phyloP scores from a whole-genome alignment of 1,284 basidiomycete genomes.

The Coniferiporia sulphurascens region DNA sequence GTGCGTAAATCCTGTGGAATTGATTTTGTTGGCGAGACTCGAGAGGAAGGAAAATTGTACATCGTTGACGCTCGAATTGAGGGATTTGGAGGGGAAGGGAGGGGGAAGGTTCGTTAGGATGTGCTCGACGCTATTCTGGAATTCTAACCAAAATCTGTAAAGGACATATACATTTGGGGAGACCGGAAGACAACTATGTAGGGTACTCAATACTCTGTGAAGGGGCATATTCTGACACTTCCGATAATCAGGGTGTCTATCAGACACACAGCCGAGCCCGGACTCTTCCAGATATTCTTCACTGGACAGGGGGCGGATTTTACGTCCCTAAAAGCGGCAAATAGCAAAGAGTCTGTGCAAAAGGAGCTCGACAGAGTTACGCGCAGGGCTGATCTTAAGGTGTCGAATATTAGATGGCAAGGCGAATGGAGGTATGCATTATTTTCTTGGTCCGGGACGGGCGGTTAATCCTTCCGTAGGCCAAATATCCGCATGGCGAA shows the following conservation, averaged over 20 bases:
- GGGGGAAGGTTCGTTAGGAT: constrained; percentile 22
- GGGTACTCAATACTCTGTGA: not conserved
- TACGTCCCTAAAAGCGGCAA: constrained; percentile 17
- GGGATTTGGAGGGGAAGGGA: constrained; percentile 26
- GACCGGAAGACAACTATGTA: constrained; percentile 21
- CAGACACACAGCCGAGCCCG: not conserved
- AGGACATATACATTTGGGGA: constrained; percentile 27
- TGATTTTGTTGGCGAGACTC: constrained; percentile 41
- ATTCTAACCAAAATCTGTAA: not conserved
- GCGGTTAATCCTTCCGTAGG: constrained; percentile 25
- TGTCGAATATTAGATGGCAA: constrained; percentile 30
- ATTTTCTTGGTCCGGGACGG: too few species aligned
- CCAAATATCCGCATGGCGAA: constrained; percentile 36
- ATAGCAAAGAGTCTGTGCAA: constrained; percentile 15
- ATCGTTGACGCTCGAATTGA: constrained; percentile 39
- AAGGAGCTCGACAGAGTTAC: constrained; percentile 27
- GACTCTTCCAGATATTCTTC: not conserved
- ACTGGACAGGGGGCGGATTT: constrained; percentile 18
- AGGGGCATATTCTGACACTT: not conserved
- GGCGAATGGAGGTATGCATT: constrained; percentile 26
- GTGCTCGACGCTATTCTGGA: not conserved
- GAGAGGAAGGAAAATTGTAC: constrained; percentile 26
- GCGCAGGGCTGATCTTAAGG: constrained; percentile 30
- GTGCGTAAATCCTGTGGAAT: constrained; percentile 37
- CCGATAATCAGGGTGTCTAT: not conserved